phyloP scores from a whole-genome alignment of 768 basidiomycete species.

The Crucibulum laeve region DNA sequence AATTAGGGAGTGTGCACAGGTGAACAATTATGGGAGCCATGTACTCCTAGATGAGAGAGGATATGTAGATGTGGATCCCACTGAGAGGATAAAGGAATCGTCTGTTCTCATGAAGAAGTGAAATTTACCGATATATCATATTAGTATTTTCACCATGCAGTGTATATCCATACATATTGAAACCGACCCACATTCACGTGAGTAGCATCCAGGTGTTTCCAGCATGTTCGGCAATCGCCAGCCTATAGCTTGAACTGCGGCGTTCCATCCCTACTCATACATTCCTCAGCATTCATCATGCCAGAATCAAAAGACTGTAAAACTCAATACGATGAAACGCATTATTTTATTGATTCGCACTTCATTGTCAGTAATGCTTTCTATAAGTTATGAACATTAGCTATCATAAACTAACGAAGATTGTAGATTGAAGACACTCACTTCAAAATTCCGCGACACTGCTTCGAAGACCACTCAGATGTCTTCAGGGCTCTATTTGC shows the following conservation, averaged over 20 bases:
- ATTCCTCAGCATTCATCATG: neutral
- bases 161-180: too few species aligned
- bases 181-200: too few species aligned
- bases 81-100: too few species aligned
- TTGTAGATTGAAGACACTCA: constrained; percentile 9
- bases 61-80: too few species aligned
- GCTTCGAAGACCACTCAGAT: constrained; percentile 1
- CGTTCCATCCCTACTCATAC: too few species aligned
- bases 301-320: neutral
- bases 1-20: constrained; percentile 7
- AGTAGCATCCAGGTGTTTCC: too few species aligned
- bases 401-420: neutral
- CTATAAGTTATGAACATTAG: neutral
- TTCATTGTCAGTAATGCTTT: constrained; percentile 3
- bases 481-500: neutral
- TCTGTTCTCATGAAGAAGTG: too few species aligned
- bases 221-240: too few species aligned
- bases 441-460: constrained; percentile 9
- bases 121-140: too few species aligned
- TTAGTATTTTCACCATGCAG: too few species aligned
- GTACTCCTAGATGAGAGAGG: too few species aligned
- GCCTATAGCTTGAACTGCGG: too few species aligned
- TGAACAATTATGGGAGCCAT: neutral
- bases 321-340: neutral
- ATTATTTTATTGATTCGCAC: neutral